Conservation (phyloP, 768 basidiomycete species). For the Panus rudis region DNA sequence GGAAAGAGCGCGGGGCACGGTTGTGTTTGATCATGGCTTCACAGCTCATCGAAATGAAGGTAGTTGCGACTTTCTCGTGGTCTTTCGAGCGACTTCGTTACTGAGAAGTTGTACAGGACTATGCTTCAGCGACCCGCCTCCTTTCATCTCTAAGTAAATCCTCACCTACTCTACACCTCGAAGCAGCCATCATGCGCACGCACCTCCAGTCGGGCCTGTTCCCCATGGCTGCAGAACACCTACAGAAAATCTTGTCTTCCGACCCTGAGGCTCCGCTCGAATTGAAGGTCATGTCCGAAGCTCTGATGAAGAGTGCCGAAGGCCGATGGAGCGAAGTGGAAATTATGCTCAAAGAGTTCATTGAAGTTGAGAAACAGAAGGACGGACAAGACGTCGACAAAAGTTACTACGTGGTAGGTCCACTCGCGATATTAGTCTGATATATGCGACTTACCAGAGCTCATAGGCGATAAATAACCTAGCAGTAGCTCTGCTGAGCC, state of each 20-base stretch:
- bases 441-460: neutral
- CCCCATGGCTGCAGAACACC: constrained; percentile 49
- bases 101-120: constrained; percentile 47
- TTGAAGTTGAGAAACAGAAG: constrained; percentile 40
- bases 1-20: constrained; percentile 74
- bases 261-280: constrained; percentile 26
- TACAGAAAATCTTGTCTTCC: constrained; percentile 39
- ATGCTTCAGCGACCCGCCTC: constrained; percentile 55
- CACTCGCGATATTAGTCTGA: neutral
- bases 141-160: constrained; percentile 52
- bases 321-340: constrained; percentile 63
- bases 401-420: constrained; percentile 39
- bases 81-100: neutral
- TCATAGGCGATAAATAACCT: constrained; percentile 69
- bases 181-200: constrained; percentile 64
- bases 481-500: constrained; percentile 61
- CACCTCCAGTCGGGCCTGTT: constrained; percentile 72
- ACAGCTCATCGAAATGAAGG: constrained; percentile 83
- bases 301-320: constrained; percentile 56
- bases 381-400: neutral
- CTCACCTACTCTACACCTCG: constrained; percentile 52
- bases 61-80: constrained; percentile 19
- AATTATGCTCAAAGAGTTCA: constrained; percentile 33
- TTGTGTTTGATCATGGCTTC: constrained; percentile 75
- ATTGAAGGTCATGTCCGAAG: constrained; percentile 53